A percentile compares a stretch with the other conserved stretches of the same genome.
Evolutionary conservation across 2,329 filamentous ascomycete species (phyloP).

Genomic region (Alternaria dauci): DNA sequence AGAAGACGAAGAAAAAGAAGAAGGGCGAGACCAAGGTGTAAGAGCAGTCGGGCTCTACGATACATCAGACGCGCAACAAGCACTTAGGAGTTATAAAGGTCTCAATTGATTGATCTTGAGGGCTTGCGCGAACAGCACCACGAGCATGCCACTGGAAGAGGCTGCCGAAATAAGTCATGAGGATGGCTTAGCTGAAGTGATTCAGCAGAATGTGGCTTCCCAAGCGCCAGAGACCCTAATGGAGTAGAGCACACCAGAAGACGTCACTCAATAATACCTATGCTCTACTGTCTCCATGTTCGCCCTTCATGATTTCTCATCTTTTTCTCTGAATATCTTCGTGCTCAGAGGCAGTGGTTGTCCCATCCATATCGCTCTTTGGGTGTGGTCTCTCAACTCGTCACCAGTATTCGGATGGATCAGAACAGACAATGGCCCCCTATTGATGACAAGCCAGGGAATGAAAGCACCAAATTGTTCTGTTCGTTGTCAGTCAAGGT

Average conservation of each 20-base stretch:
- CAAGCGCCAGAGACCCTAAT: background rate
- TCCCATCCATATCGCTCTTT: slow-evolving; percentile 78
- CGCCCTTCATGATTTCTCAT: background rate
- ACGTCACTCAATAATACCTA: background rate
- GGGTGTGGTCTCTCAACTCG: slow-evolving; percentile 68
- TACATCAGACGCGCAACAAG: background rate
- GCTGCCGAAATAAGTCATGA: background rate
- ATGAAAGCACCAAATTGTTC: slow-evolving; percentile 90
- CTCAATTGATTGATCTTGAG: background rate
- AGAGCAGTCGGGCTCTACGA: background rate
- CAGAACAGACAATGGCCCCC: slow-evolving; percentile 79
- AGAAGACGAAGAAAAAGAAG: slow-evolving; percentile 76
- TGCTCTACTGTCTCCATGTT: background rate
- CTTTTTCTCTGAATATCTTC: slow-evolving; percentile 55
- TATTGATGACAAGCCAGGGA: slow-evolving; percentile 82
- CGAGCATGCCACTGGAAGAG: background rate
- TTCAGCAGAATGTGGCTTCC: background rate
- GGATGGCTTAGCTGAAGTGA: background rate
- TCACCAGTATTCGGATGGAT: slow-evolving; percentile 85
- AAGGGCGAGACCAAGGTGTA: slow-evolving; percentile 53
- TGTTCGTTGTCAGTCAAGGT: slow-evolving; percentile 14
- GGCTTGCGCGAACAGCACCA: background rate
- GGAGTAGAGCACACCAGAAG: background rate
- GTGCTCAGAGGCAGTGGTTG: slow-evolving; percentile 69
- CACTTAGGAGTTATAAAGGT: background rate